Conservation (phyloP, 2,329 filamentous ascomycete genomes). For the Sporothrix globosa region DNA sequence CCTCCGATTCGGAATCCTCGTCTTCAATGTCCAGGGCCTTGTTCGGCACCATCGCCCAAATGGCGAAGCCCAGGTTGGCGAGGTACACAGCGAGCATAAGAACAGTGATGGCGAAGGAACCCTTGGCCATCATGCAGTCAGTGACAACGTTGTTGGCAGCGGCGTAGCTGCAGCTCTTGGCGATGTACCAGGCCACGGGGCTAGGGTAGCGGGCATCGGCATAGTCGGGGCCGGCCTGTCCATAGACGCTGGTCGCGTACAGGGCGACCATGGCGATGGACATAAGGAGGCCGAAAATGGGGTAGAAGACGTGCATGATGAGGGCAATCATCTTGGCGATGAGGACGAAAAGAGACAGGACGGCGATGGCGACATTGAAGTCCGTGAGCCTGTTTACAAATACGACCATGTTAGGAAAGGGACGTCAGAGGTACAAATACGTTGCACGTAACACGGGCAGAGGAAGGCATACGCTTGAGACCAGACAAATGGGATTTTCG, state of each 20-base stretch:
- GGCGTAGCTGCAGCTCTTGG: constrained; percentile 67
- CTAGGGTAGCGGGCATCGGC: constrained; percentile 66
- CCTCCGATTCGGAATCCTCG: constrained; percentile 48
- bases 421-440: background rate
- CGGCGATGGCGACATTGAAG: constrained; percentile 75
- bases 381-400: constrained; percentile 60
- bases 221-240: constrained; percentile 74
- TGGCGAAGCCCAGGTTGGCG: constrained; percentile 60
- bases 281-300: constrained; percentile 63
- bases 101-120: constrained; percentile 64
- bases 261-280: constrained; percentile 62
- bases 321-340: constrained; percentile 70
- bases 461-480: constrained; percentile 64
- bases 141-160: constrained; percentile 55
- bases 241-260: constrained; percentile 68
- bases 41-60: constrained; percentile 63
- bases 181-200: constrained; percentile 73
- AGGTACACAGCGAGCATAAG: constrained; percentile 67
- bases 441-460: too few species aligned
- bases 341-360: constrained; percentile 75
- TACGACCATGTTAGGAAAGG: background rate
- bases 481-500: constrained; percentile 71
- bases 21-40: constrained; percentile 54
- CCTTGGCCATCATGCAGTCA: constrained; percentile 70
- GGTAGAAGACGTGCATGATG: constrained; percentile 72